Evolutionary conservation across 257 asterid species (phyloP), one percentile per base, ranked within the genome.

Genomic region (Nicotiana tabacum): DNA sequence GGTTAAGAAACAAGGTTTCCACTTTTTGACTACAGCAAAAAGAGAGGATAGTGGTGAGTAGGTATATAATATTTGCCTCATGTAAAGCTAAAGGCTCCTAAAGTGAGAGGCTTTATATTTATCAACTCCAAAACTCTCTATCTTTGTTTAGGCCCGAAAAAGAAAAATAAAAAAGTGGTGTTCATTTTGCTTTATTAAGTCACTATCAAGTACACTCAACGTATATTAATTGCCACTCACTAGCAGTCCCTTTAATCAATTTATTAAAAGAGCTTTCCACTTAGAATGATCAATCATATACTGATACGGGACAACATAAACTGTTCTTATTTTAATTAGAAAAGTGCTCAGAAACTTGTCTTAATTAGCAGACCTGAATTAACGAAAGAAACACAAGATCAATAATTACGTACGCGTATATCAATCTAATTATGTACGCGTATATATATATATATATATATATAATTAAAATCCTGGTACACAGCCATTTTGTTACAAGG

Each of bases 141-240:
- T 15, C 15, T 27, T 74, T 74, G 48, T 48, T 7, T 60, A 74
- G 43, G 43, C 4, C n/a, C 64, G 43, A 48, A 51, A 51, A 76
- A 27, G 53, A 46, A 27, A 77, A 83, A n/a, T 37, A n/a, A 24
- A 72, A 68, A 72, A 66, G 74, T 56, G 53, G 79, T 4, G 69
- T 17, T 33, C 83, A 66, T 35, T 66, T 29, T 68, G 65, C 83
- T 79, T 79, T 80, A 69, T 12, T 32, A 32, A 32, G 77, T 69
- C 81, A 6, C 81, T 43, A 27, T 39, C 65, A 77, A 55, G 39
- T 77, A 77, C 58, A 62, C 37, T 27, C 33, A 6, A 62, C 27
- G 33, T 39, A 35, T 78, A 21, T 33, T 56, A 43, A 43, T 39
- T 51, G 3, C 78, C 78, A 16, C 17, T 39, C 24, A 35, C 33